Evolutionary conservation across 345 rosid species (phyloP), one percentile per base, ranked within the genome.

Genomic region (Lumnitzera littorea): DNA sequence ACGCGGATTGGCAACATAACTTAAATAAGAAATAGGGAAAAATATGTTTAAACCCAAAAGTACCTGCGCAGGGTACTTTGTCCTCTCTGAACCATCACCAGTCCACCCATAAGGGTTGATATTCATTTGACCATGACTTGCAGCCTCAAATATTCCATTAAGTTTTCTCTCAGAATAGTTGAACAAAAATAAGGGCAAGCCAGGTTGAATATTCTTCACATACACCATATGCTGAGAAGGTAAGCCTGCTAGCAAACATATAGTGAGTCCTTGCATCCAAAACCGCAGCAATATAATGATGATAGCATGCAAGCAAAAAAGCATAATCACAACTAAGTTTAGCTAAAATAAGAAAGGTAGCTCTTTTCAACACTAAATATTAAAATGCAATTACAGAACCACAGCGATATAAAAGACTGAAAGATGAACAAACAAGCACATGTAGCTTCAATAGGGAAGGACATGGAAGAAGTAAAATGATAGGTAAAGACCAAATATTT

Each of bases 31-130:
- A 20, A 50, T 52, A n/a, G 46, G 36, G 48, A 8, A 52, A 55
- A 56, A 29, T 50, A 69, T 12, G 13, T 24, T 15, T 12, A 46
- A 48, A 51, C 13, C 43, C 11, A 31, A 20, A 60, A 53, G 48
- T 74, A 90, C 97, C 89, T 91, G 98, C 15, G 98, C 94, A 48
- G 96, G 82, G 65, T 76, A 91, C 4, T 62, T 68, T 9, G 91
- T 84, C 69, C 70, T 74, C 64, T 74, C 79, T 23, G 80, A 72
- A 68, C 88, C 89, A 66, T 76, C 70, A 56, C 55, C 56, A 48
- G 85, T 79, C 96, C 94, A 88, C 17, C 76, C 94, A 66, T 88
- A 82, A 23, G 88, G 86, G 60, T 91, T 72, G 16, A 91, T 81
- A 74, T 88, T 77, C 64, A 80, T 62, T 60, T 68, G 71, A 55